These are phyloP conservation scores for Mortierella sp. DNA, from an alignment of 371 early-diverging fungal species.

Conservation along the genomic window DNA sequence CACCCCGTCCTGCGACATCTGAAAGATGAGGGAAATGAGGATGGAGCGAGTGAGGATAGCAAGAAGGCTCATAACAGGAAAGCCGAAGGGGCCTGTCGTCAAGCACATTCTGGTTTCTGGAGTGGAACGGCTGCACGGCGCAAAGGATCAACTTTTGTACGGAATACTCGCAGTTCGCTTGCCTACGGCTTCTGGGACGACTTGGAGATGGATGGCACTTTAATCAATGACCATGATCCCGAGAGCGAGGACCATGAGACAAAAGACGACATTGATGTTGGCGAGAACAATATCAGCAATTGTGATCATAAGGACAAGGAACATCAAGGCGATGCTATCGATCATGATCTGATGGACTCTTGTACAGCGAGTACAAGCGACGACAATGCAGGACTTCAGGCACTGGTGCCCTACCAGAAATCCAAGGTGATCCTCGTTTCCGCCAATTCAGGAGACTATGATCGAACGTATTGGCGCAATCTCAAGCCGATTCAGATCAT, in stretches of 20 bases:
- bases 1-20: conserved; percentile 16
- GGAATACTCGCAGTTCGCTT: neutral
- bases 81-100: neutral
- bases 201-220: neutral
- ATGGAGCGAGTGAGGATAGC: neutral
- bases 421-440: conserved; percentile 3
- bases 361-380: too few species aligned
- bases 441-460: neutral
- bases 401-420: conserved; percentile 11
- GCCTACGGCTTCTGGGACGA: neutral
- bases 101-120: conserved; percentile 2
- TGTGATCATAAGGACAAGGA: too few species aligned
- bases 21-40: conserved; percentile 15
- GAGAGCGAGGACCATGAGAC: too few species aligned
- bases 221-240: neutral
- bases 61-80: neutral
- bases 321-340: too few species aligned
- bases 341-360: too few species aligned
- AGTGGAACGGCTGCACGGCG: conserved; percentile 1
- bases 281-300: too few species aligned
- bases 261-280: too few species aligned
- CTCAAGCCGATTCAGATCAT: neutral
- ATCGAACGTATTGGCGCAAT: conserved; percentile 3
- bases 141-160: neutral
- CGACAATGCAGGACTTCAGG: neutral